phyloP scores from a whole-genome alignment of 2,329 filamentous ascomycete genomes.

The Leptodontidium sp. region DNA sequence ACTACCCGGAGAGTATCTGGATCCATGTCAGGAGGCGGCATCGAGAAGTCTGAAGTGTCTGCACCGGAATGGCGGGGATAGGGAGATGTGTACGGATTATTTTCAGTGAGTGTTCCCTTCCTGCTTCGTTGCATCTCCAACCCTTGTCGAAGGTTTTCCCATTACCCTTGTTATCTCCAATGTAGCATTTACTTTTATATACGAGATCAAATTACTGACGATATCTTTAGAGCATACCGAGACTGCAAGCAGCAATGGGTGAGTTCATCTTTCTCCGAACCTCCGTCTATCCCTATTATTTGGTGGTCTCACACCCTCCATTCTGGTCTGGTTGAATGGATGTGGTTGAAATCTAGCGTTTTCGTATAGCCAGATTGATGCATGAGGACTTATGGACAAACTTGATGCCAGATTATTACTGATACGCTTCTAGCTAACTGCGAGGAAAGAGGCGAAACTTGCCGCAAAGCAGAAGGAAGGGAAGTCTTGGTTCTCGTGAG shows the following conservation, averaged over 20 bases:
- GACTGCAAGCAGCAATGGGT: constrained; percentile 98
- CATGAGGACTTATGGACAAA: background rate
- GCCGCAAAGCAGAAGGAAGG: constrained; percentile 39
- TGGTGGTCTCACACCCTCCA: background rate
- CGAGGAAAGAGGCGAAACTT: constrained; percentile 55
- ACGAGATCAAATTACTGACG: background rate
- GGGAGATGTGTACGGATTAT: constrained; percentile 91
- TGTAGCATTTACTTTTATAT: too few relatives aligned
- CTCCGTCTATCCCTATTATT: background rate
- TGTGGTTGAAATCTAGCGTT: background rate
- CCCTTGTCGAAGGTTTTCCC: background rate
- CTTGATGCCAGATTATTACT: background rate
- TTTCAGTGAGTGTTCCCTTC: constrained; percentile 78
- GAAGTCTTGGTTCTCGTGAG: constrained; percentile 43
- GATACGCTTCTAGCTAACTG: constrained; percentile 49
- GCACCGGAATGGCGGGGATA: constrained; percentile 86
- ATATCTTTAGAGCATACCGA: constrained; percentile 76
- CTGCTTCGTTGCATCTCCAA: background rate
- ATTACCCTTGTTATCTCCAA: background rate
- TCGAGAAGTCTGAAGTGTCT: constrained; percentile 86
- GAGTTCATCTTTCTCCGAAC: constrained; percentile 45
- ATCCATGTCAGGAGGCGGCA: constrained; percentile 95
- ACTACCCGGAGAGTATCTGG: constrained; percentile 86
- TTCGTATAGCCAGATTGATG: too few relatives aligned
- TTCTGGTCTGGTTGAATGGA: background rate